Evolutionary conservation across 1,139 yeast genomes (phyloP).

Genomic region (Pichia sp.): DNA sequence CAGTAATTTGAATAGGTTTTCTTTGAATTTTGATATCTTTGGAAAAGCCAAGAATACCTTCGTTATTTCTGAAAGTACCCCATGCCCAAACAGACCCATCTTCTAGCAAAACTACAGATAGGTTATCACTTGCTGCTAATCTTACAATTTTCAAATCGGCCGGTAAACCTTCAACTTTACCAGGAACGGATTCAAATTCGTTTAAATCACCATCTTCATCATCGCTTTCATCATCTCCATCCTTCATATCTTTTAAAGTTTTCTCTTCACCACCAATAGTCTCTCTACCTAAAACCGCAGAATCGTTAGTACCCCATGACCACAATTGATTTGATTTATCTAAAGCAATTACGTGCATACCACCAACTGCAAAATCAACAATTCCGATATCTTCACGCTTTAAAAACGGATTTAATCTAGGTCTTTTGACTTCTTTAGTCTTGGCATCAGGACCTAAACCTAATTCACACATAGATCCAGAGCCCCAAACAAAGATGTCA

Average conservation of each 20-base stretch:
- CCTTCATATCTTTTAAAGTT: constrained; percentile 56
- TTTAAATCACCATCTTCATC: constrained; percentile 68
- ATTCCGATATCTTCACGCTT: constrained; percentile 53
- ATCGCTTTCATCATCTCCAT: constrained; percentile 39
- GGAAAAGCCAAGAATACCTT: constrained; percentile 81
- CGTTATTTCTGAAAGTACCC: constrained; percentile 95
- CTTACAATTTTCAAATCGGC: constrained; percentile 52
- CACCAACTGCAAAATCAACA: constrained; percentile 88
- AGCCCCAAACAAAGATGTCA: constrained; percentile 89
- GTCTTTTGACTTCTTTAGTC: constrained; percentile 91
- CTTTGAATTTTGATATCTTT: constrained; percentile 56
- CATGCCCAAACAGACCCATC: constrained; percentile 92
- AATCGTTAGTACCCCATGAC: constrained; percentile 98
- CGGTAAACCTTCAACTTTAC: constrained; percentile 62
- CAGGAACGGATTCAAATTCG: constrained; percentile 84
- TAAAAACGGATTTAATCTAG: constrained; percentile 77
- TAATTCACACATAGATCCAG: constrained; percentile 94
- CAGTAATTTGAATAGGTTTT: constrained; percentile 56
- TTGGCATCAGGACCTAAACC: constrained; percentile 88
- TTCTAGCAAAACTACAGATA: constrained; percentile 70
- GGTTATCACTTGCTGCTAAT: constrained; percentile 87
- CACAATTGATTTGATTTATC: constrained; percentile 69
- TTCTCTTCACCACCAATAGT: constrained; percentile 52
- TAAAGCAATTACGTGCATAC: constrained; percentile 85
- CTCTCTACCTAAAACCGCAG: constrained; percentile 84